Evolutionary conservation across 257 asterid species (phyloP).

Genomic region (Schizonepeta tenuifolia): DNA sequence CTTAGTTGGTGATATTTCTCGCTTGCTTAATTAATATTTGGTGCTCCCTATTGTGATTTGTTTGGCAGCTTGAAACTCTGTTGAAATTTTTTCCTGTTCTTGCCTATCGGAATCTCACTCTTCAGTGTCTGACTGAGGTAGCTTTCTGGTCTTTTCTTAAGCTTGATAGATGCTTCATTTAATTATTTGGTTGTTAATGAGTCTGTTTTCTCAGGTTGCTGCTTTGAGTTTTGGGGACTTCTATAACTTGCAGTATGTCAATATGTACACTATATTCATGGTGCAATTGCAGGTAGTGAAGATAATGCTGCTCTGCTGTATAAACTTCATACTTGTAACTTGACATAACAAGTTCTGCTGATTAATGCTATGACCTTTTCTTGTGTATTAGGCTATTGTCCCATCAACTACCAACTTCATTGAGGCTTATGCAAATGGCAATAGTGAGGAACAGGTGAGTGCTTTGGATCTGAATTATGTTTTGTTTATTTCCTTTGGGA

Average conservation of each 20-base stretch:
- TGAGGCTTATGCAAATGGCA: constrained; percentile 88
- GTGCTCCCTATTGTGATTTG: constrained; percentile 23
- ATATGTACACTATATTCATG: constrained; percentile 76
- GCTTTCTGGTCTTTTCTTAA: constrained; percentile 12
- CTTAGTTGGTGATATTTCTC: constrained; percentile 16
- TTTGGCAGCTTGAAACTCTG: constrained; percentile 86
- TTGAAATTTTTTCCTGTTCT: constrained; percentile 77
- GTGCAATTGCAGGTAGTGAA: constrained; percentile 82
- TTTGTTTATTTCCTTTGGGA: background rate
- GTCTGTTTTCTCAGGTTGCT: constrained; percentile 66
- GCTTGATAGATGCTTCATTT: constrained; percentile 18
- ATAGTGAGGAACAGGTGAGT: constrained; percentile 86
- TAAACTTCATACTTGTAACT: constrained; percentile 23
- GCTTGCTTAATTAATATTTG: constrained; percentile 30
- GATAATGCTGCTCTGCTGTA: background rate
- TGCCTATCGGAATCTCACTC: constrained; percentile 93
- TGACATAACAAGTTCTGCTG: constrained; percentile 28
- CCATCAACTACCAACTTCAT: constrained; percentile 66
- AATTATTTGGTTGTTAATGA: constrained; percentile 16
- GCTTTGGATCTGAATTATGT: constrained; percentile 14
- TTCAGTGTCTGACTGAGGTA: constrained; percentile 97
- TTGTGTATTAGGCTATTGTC: constrained; percentile 55
- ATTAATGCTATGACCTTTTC: constrained; percentile 17
- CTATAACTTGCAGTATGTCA: constrained; percentile 70
- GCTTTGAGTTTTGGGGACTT: constrained; percentile 81